These are phyloP conservation scores for Clavispora fructus DNA, from an alignment of 805 yeast species.

Conservation along the genomic window DNA sequence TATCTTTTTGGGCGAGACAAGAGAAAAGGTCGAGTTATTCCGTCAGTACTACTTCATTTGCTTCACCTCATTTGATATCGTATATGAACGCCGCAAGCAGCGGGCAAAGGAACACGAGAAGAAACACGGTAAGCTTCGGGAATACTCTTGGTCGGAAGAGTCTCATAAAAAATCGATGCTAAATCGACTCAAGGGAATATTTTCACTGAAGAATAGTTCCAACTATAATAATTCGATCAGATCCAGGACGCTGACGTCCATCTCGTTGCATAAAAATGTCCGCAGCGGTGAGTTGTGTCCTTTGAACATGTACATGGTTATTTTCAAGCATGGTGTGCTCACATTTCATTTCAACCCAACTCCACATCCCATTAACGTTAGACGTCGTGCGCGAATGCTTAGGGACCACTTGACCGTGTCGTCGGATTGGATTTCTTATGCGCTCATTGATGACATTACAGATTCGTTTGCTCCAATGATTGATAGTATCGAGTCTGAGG, in stretches of 20 bases:
- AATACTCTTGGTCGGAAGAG: constrained; percentile 10
- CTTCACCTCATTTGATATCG: constrained; percentile 60
- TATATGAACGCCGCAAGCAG: constrained; percentile 60
- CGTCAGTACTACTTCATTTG: constrained; percentile 88
- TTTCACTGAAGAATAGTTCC: neutral
- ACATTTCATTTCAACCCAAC: constrained; percentile 94
- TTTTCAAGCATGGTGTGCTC: constrained; percentile 83
- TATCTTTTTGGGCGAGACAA: constrained; percentile 84
- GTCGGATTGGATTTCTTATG: constrained; percentile 96
- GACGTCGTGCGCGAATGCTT: constrained; percentile 84
- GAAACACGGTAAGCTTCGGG: constrained; percentile 33
- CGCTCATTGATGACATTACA: constrained; percentile 91
- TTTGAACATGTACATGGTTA: constrained; percentile 86
- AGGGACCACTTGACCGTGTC: constrained; percentile 85
- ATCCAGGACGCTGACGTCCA: constrained; percentile 2
- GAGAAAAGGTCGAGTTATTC: constrained; percentile 53
- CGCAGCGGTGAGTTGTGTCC: constrained; percentile 70
- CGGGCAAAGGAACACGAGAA: constrained; percentile 43
- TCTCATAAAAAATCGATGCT: neutral
- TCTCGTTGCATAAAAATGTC: constrained; percentile 23
- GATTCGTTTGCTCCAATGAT: constrained; percentile 98
- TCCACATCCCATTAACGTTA: constrained; percentile 92
- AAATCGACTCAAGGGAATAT: neutral
- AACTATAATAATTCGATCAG: neutral
- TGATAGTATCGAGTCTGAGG: constrained; percentile 90